Evolutionary conservation across 352 stramenopile genomes (phyloP), one percentile per base, ranked within the genome.

Genomic region (Phytophthora pluvialis): DNA sequence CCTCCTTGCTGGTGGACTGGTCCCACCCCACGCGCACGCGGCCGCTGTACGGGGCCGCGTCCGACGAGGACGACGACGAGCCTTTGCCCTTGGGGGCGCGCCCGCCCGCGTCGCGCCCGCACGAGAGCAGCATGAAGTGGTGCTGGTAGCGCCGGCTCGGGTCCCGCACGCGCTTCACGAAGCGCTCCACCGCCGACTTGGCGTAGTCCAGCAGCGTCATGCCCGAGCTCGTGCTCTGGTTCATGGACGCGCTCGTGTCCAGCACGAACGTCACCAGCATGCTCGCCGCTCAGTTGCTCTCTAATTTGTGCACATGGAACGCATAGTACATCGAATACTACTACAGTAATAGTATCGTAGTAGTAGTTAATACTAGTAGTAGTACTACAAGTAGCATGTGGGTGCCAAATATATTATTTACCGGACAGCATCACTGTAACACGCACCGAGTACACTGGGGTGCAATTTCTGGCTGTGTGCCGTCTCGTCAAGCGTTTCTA

Each of bases 251-350:
- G 59, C 80, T 92, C 72, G 88, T 96, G 76, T 96, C 88, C 65
- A 96, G 81, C 69, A 96, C 87, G 72, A 96, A 96, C 69, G 86
- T 94, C 73, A 96, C 86, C 16, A 96, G 73, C 88, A 96, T 96
- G 31, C 31, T 63, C 5, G 39, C 31, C 10, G 10, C 31, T 21
- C 21, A 21, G 31, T 35, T 11, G 6, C 31, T 35, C 31, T 11
- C 31, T 21, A 21, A 21, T 21, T 2, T 21, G 21, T 21, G 21
- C 21, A 21, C 21, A 21, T 21, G 1, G 21, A 21, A 21, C 21
- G 21, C 21, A 21, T 21, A 21, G 21, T 21, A 21, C 21, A 21
- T 21, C 21, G 21, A 21, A 21, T 21, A 21, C 21, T 21, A 21
- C 21, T 21, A 21, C 21, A 21, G 1, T 21, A 21, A 2, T 21